Base-by-base conservation (phyloP, 495 filamentous ascomycete species). In the Achaetomiella virescens region DNA sequence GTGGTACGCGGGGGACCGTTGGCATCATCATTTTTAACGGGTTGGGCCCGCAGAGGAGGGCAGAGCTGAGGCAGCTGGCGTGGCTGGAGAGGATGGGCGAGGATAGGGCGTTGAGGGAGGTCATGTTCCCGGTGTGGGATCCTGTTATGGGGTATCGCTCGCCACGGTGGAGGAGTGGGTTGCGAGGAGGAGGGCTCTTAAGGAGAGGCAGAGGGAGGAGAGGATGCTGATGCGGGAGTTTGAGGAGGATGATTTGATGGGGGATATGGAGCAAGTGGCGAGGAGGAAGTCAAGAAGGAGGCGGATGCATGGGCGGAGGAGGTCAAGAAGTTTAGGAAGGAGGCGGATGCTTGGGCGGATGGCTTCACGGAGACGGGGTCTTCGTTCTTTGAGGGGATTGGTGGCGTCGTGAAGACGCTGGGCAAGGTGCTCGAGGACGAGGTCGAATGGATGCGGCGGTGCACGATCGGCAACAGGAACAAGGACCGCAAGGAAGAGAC, bases 151-250 rank as follows among this genome's bases (percentile, higher is more conserved):
- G 55, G 1, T 59, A 55, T 10, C 17, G 15, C 18, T 61, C 58
- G 17, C 62, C 62, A n/a, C 59, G 9, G 56, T 64, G 55, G 42
- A 24, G 22, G 59, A 64, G 52, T 64, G 62, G 62, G 48, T 41
- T 11, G 59, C 48, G 56, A 33, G 45, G 25, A 27, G 55, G 43
- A 27, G 46, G 45, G 41, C 7, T 3, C 41, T 46, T 41, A 22
- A 33, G 8, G 36, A 37, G 25, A 21, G 24, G 52, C 17, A 29
- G 24, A 46, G 33, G 42, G 55, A 48, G 36, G 38, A n/a, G n/a
- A n/a, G n/a, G n/a, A n/a, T n/a, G n/a, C n/a, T n/a, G n/a, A n/a
- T n/a, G n/a, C n/a, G n/a, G n/a, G n/a, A n/a, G n/a, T n/a, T n/a
- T n/a, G n/a, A n/a, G 9, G 51, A 25, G 5, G n/a, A 36, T 20